Conservation (phyloP, 1,284 basidiomycete genomes). For the Tetrapyrgos nigripes region DNA sequence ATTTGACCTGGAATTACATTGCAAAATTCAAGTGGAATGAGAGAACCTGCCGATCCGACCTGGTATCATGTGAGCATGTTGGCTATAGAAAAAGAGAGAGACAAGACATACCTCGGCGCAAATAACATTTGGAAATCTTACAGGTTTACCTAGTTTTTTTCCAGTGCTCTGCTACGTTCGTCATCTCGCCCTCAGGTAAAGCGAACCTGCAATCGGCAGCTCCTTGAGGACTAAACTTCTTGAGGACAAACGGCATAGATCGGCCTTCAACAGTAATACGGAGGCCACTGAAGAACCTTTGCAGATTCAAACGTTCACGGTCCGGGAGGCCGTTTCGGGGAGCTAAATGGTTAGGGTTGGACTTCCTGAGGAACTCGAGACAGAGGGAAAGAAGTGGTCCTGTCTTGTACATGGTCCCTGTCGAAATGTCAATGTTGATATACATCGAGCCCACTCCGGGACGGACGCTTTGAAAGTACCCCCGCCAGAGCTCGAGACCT, state of each 20-base stretch:
- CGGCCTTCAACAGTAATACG: slow-evolving; percentile 28
- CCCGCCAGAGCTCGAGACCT: slow-evolving; percentile 49
- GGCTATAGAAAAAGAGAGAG: not conserved
- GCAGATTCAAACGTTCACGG: slow-evolving; percentile 51
- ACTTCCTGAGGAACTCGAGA: slow-evolving; percentile 56
- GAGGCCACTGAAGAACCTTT: slow-evolving; percentile 56
- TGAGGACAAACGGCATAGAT: slow-evolving; percentile 45
- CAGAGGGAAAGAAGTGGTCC: slow-evolving; percentile 56
- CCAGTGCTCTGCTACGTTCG: slow-evolving; percentile 62
- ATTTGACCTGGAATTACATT: slow-evolving; percentile 60
- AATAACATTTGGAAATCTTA: slow-evolving; percentile 52
- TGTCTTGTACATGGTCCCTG: slow-evolving; percentile 75
- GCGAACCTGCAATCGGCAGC: slow-evolving; percentile 50
- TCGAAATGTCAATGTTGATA: slow-evolving; percentile 81
- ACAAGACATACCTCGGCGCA: slow-evolving; percentile 56
- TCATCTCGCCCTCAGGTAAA: slow-evolving; percentile 45
- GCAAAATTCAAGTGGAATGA: slow-evolving; percentile 64
- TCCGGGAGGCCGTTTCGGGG: slow-evolving; percentile 46
- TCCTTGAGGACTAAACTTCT: slow-evolving; percentile 47
- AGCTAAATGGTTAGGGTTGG: slow-evolving; percentile 38
- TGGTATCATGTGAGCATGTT: slow-evolving; percentile 22
- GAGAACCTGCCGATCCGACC: slow-evolving; percentile 54
- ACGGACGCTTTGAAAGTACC: slow-evolving; percentile 79
- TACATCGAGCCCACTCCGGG: slow-evolving; percentile 72
- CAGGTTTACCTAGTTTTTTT: slow-evolving; percentile 38